Evolutionary conservation across 495 filamentous ascomycete species (phyloP).

Genomic region (Aspergillus biplanus): DNA sequence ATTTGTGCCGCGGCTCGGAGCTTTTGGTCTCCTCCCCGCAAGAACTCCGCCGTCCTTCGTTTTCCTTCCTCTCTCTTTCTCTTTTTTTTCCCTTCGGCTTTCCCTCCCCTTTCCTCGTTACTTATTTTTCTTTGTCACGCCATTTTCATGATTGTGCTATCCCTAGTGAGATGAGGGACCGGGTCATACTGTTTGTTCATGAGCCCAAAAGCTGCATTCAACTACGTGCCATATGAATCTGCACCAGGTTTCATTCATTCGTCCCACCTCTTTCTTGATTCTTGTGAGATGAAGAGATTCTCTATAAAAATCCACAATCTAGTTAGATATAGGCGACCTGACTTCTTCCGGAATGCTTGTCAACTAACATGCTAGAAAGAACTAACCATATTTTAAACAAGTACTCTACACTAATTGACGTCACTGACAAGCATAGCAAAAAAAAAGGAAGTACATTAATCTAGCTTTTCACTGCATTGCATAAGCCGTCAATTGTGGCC

Average conservation of each 20-base stretch:
- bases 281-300: background rate
- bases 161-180: background rate
- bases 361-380: background rate
- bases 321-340: background rate
- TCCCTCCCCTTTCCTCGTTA: background rate
- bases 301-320: background rate
- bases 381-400: background rate
- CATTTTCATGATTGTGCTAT: background rate
- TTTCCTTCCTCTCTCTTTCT: slow-evolving; percentile 16
- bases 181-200: no score
- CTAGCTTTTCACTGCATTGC: slow-evolving; percentile 25
- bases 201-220: no score
- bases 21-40: slow-evolving; percentile 11
- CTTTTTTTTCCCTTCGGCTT: background rate
- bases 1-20: slow-evolving; percentile 6
- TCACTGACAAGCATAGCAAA: slow-evolving; percentile 8
- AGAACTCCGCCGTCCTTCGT: slow-evolving; percentile 4
- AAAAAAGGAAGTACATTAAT: slow-evolving; percentile 23
- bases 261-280: background rate
- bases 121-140: background rate
- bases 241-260: background rate
- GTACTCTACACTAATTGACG: background rate
- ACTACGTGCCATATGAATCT: no score
- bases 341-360: background rate
- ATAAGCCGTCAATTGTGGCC: slow-evolving; percentile 12